Evolutionary conservation across 202 grass and related monocot species (phyloP).

Genomic region (Schoenoplectus tabernaemontani): DNA sequence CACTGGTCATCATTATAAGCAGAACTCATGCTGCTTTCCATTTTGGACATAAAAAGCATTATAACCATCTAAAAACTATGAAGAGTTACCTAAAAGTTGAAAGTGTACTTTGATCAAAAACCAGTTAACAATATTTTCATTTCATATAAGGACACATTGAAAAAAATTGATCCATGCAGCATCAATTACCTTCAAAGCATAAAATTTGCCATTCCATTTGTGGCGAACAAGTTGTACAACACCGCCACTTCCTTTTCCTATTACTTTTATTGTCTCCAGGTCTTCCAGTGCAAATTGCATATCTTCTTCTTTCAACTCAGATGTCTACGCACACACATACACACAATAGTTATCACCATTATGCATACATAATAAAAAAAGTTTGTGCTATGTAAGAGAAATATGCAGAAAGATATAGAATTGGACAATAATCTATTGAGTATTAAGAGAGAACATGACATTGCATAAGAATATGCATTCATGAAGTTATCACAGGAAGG

Average conservation of each 20-base stretch:
- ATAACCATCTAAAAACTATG: neutral
- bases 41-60: neutral
- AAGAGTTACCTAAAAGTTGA: neutral
- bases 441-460: neutral
- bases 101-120: neutral
- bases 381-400: neutral
- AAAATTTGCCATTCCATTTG: constrained; percentile 83
- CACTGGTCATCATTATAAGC: neutral
- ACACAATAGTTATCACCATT: no score
- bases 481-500: neutral
- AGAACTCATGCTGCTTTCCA: neutral
- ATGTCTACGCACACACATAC: constrained; percentile 27
- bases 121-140: neutral
- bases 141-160: neutral
- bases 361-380: neutral
- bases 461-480: neutral
- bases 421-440: neutral
- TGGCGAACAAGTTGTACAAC: constrained; percentile 82
- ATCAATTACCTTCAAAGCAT: constrained; percentile 70
- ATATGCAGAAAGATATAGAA: neutral
- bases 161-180: neutral
- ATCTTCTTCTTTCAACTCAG: constrained; percentile 75
- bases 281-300: constrained; percentile 76
- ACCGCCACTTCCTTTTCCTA: constrained; percentile 94
- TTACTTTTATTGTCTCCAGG: constrained; percentile 89